phyloP scores from a whole-genome alignment of 2,329 filamentous ascomycete species.

The Ceratocystis cubensis region DNA sequence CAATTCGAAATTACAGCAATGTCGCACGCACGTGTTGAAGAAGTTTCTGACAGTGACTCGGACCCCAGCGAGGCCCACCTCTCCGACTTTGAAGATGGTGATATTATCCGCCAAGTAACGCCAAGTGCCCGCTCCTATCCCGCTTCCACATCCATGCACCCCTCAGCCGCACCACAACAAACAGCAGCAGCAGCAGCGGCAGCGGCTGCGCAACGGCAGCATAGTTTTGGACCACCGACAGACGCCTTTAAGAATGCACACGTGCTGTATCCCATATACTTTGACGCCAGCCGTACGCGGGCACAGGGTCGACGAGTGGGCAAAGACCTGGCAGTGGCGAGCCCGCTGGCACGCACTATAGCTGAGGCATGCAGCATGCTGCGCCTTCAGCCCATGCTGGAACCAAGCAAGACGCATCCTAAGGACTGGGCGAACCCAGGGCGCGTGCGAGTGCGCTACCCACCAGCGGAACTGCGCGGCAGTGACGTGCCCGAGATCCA shows the following conservation, averaged over 20 bases:
- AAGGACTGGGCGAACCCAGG: slow-evolving; percentile 98
- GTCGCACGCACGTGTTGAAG: slow-evolving; percentile 83
- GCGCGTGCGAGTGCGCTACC: slow-evolving; percentile 69
- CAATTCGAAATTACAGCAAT: slow-evolving; percentile 34
- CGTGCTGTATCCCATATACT: slow-evolving; percentile 92
- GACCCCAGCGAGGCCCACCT: slow-evolving; percentile 85
- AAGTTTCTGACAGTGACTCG: slow-evolving; percentile 74
- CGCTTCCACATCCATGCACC: slow-evolving; percentile 24
- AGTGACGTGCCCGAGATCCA: slow-evolving; percentile 38
- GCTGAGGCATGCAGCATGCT: slow-evolving; percentile 69
- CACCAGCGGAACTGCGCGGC: slow-evolving; percentile 29
- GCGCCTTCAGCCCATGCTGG: slow-evolving; percentile 62
- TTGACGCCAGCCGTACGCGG: slow-evolving; percentile 63
- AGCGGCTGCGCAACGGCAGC: neutral
- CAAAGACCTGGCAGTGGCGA: slow-evolving; percentile 57
- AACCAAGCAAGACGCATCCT: slow-evolving; percentile 84
- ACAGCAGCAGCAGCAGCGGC: neutral
- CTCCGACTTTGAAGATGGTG: slow-evolving; percentile 46
- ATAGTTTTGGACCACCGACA: slow-evolving; percentile 30
- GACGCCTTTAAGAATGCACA: slow-evolving; percentile 61
- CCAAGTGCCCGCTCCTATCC: neutral
- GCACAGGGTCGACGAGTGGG: slow-evolving; percentile 72
- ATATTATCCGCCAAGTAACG: slow-evolving; percentile 38
- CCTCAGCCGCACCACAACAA: slow-evolving; percentile 24
- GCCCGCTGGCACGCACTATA: slow-evolving; percentile 81